Base-by-base conservation (phyloP, 768 basidiomycete species). In the Mycena metata region DNA sequence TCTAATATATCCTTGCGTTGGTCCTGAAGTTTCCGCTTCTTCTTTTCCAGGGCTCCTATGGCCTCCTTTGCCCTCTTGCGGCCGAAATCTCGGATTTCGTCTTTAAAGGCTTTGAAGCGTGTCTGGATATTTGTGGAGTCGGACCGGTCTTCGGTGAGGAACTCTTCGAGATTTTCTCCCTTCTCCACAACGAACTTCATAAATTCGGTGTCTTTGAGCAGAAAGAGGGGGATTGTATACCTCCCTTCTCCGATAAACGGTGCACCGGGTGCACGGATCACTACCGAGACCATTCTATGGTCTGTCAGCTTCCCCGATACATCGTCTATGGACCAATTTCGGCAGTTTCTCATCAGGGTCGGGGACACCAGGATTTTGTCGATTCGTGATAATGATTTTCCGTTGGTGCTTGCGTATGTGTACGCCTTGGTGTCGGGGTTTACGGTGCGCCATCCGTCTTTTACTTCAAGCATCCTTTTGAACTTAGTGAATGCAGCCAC, bases 391-490 rank as follows among this genome's bases (percentile, higher is more conserved):
- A 62, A 54, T 3, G 60, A 45, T 3, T 33, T 30, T 57, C 39
- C 15, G 2, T 5, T 19, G 16, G 21, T 33, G 26, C 12, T 30
- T 30, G 30, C 52, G 36, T 60, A 67, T 0, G 61, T 62, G 35
- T 51, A 67, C 4, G 21, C 66, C 16, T 57, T 64, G 0, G 30
- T 35, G 12, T 55, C 57, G 2, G 54, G 61, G 30, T 68, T 54
- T 0, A 42, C 23, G 0, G 24, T n/a, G 1, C 70, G 19, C 70
- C 70, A 71, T 0, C 70, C 70, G 36, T 71, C 70, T 45, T 45
- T 59, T 0, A 71, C 23, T 2, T 43, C 49, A 1, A 67, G 41
- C 2, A 66, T 23, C 2, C 35, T 0, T 17, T 55, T 58, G 41
- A 71, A 59, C 6, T 30, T 30, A 30, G 3, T 30, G 30, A 3